Percentiles rank a stretch among this genome's conserved stretches.
These are phyloP conservation scores for Balakata baccata DNA, from an alignment of 345 rosid species.

Conservation along the genomic window DNA sequence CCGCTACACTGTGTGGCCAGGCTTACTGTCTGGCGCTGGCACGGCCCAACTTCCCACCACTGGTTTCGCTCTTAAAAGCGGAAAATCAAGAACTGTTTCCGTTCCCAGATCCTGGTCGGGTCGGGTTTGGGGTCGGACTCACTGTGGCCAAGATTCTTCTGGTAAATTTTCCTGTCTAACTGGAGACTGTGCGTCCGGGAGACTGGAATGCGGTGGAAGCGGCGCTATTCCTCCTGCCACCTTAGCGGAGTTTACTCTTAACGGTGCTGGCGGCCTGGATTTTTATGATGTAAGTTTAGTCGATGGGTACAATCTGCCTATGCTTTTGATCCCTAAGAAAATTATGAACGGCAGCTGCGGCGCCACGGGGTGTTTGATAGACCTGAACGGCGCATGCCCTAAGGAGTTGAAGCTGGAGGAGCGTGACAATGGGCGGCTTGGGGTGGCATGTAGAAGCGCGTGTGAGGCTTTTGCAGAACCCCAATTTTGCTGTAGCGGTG, in stretches of 20 bases:
- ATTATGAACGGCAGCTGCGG: constrained; percentile 55
- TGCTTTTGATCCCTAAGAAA: constrained; percentile 55
- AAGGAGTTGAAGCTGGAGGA: constrained; percentile 43
- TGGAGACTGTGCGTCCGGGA: constrained; percentile 76
- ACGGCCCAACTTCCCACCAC: constrained; percentile 66
- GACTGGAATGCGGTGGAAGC: constrained; percentile 57
- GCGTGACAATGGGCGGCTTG: constrained; percentile 21
- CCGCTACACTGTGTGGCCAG: constrained; percentile 78
- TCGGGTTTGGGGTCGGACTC: constrained; percentile 77
- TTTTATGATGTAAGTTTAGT: constrained; percentile 81
- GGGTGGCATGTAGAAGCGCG: constrained; percentile 80
- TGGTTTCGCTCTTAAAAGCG: constrained; percentile 59
- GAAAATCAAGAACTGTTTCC: constrained; percentile 51
- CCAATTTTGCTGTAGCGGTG: constrained; percentile 68
- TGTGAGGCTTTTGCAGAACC: constrained; percentile 84
- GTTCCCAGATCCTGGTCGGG: constrained; percentile 80
- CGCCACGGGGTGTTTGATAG: constrained; percentile 81
- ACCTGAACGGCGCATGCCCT: constrained; percentile 81
- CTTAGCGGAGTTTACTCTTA: constrained; percentile 79
- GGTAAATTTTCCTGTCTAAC: constrained; percentile 57
- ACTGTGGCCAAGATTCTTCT: constrained; percentile 47
- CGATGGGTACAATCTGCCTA: constrained; percentile 65
- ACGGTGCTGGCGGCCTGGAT: constrained; percentile 69
- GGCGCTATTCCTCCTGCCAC: constrained; percentile 89
- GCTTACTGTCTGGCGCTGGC: constrained; percentile 75